Evolutionary conservation across 495 filamentous ascomycete genomes (phyloP).

Genomic region (Daldinia caldariorum): DNA sequence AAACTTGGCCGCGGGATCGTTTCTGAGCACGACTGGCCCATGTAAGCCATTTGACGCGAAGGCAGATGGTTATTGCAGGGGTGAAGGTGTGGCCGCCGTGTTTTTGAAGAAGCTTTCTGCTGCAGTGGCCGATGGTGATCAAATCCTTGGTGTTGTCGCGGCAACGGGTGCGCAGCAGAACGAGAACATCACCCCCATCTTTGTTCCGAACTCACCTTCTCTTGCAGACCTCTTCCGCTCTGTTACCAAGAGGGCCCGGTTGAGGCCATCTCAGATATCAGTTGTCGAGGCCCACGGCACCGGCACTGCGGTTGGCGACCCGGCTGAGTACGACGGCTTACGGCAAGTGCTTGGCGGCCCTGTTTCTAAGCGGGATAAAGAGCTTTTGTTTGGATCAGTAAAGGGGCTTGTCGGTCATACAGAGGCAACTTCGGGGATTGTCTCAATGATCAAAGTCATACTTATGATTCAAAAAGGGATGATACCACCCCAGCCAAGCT

Average conservation of each 20-base stretch:
- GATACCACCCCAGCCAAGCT: slow-evolving; percentile 57
- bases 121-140: slow-evolving; percentile 57
- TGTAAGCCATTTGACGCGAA: slow-evolving; percentile 52
- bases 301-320: slow-evolving; percentile 56
- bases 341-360: slow-evolving; percentile 48
- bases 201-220: slow-evolving; percentile 51
- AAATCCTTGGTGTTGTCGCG: slow-evolving; percentile 65
- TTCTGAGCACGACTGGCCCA: slow-evolving; percentile 52
- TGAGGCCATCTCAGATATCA: slow-evolving; percentile 37
- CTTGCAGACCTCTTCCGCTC: slow-evolving; percentile 44
- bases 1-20: slow-evolving; percentile 53
- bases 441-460: slow-evolving; percentile 57
- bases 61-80: slow-evolving; percentile 69
- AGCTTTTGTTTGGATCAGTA: slow-evolving; percentile 52
- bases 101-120: slow-evolving; percentile 62
- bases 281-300: slow-evolving; percentile 57
- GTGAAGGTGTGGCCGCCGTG: slow-evolving; percentile 62
- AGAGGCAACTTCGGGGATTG: slow-evolving; percentile 58
- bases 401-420: slow-evolving; percentile 63
- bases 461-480: slow-evolving; percentile 59
- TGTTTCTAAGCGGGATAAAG: slow-evolving; percentile 49
- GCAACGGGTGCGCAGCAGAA: slow-evolving; percentile 60
- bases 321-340: slow-evolving; percentile 48
- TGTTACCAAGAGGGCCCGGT: slow-evolving; percentile 33
- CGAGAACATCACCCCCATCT: slow-evolving; percentile 47